Base-by-base conservation (phyloP, 345 rosid genomes). In the Gossypium thurberi region DNA sequence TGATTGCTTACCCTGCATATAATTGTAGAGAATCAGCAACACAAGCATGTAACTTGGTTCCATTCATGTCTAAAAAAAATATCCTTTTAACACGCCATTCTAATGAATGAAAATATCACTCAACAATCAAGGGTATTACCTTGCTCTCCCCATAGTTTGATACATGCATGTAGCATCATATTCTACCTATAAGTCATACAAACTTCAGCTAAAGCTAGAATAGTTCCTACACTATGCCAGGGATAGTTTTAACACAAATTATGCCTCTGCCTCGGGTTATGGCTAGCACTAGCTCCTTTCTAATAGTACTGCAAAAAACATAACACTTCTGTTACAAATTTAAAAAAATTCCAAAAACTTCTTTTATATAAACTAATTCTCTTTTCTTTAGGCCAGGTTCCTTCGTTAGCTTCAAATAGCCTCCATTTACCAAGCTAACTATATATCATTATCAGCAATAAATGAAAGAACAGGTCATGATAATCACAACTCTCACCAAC, bases 1-100 rank as follows among this genome's bases (percentile, higher is more conserved):
- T 78, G 85, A 76, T 89, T 89, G 82, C 91, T 89, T n/a, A 77
- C 73, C 78, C 94, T 89, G 82, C 82, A 83, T 67, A 65, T 69
- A 78, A 56, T 33, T 51, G 51, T 55, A 10, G 18, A 70, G 14
- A 7, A 51, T 61, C 37, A 64, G 70, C 59, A 50, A 50, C 72
- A 50, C 15, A 17, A 9, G 42, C 43, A 48, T 68, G 44, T 17
- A 68, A 26, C 44, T 47, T 47, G 13, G 21, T 47, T 14, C 20
- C 13, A 13, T 25, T 14, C 57, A 48, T 25, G n/a, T 25, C 21
- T 47, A 13, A 67, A 67, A 48, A 5, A 66, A 13, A 14, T 11
- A 43, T 18, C 26, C 10, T 2, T 65, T 6, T 23, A 66, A 46
- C 91, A 62, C 83, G 65, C 65, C 20, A 15, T 42, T 18, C 17